Base-by-base conservation (phyloP, 2,329 filamentous ascomycete species). In the Xylaria sp. region DNA sequence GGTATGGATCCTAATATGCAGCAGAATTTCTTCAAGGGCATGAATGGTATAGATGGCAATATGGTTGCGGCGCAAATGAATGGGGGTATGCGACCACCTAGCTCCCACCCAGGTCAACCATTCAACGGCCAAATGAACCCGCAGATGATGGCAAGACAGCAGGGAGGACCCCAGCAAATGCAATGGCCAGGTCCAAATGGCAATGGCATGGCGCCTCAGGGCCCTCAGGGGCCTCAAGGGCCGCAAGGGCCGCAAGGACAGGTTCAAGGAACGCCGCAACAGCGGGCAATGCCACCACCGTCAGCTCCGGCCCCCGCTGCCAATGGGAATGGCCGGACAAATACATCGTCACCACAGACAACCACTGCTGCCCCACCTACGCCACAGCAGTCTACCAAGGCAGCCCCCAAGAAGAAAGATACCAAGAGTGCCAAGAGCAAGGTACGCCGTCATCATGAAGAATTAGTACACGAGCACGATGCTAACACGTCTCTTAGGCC, bases 371-470 rank as follows among this genome's bases (percentile, higher is more conserved):
- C 91, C 44, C 92, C 93, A 0, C 92, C 92, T 1, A 96, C 93
- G 3, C 93, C 93, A 1, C 90, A 89, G 61, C 91, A 93, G 77
- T 80, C 84, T 1, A 91, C 90, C 77, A 95, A 95, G 83, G 81
- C 91, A 3, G 90, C 88, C 41, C 91, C 92, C 0, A 94, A 93
- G 80, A 95, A 95, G 87, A 92, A 93, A 84, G 89, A 90, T 39
- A 83, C 82, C 5, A 91, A 91, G 80, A 86, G 84, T 70, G 84
- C 87, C 5, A 92, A 91, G 80, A 84, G 82, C 66, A 93, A 93
- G 89, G 91, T 92, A 87, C 82, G 48, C 25, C 15, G 28, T 20
- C 15, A 9, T 55, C 15, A 34, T 15, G 1, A 37, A n/a, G 52
- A 46, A 25, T 66, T 41, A 63, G 59, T 37, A 50, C 20, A 10